Conservation (phyloP, 176 grass and related monocot species). For the Oryza meyeriana region DNA sequence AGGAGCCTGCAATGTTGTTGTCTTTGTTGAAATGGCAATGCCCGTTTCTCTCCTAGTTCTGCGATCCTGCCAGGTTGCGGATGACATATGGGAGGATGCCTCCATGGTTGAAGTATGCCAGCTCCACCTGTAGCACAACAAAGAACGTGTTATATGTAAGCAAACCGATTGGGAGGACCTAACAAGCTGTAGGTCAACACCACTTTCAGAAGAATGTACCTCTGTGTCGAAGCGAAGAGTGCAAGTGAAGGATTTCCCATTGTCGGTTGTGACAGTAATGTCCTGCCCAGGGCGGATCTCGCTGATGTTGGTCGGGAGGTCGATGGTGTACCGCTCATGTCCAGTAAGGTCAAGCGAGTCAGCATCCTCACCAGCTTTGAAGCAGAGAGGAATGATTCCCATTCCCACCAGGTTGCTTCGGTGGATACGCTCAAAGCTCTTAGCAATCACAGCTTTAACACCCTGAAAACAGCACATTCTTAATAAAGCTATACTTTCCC, state of each 20-base stretch:
- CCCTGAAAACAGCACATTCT: constrained; percentile 52
- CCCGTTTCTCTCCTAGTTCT: constrained; percentile 45
- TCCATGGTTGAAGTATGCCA: constrained; percentile 91
- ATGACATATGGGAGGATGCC: constrained; percentile 92
- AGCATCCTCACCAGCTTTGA: constrained; percentile 82
- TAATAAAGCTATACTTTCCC: background rate
- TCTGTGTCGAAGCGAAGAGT: constrained; percentile 77
- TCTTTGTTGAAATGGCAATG: background rate
- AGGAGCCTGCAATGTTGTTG: background rate
- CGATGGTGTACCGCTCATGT: constrained; percentile 74
- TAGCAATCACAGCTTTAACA: constrained; percentile 90
- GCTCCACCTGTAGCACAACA: constrained; percentile 61
- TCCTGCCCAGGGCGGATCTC: constrained; percentile 94
- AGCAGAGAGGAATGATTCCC: constrained; percentile 93
- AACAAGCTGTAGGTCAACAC: background rate
- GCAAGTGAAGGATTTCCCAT: constrained; percentile 82
- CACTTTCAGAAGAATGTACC: constrained; percentile 45
- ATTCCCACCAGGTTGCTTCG: constrained; percentile 97
- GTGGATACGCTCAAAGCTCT: constrained; percentile 99
- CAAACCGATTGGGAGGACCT: background rate
- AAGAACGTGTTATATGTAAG: background rate
- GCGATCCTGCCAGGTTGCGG: constrained; percentile 55
- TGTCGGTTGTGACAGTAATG: constrained; percentile 55
- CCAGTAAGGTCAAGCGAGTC: constrained; percentile 88
- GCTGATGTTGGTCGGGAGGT: constrained; percentile 59